Percentiles rank a stretch among this genome's conserved stretches.
Conservation (phyloP, 176 grass and related monocot genomes). For the Poa annua region DNA sequence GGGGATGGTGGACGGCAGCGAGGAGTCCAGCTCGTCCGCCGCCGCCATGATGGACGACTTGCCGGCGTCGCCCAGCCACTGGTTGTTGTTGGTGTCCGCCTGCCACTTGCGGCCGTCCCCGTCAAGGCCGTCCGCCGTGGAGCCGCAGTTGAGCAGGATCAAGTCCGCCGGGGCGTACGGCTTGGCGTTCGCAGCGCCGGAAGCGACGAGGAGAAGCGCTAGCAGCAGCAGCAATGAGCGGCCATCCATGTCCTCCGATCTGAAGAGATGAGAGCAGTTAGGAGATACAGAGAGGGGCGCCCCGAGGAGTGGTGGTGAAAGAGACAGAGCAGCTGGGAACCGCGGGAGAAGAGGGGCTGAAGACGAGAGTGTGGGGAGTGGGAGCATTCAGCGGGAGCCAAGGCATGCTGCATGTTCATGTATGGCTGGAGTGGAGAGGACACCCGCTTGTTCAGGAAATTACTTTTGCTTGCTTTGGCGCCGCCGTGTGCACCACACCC, state of each 20-base stretch:
- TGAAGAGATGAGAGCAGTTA: neutral
- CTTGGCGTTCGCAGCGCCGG: conserved; percentile 3
- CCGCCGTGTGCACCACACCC: neutral
- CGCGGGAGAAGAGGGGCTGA: conserved; percentile 19
- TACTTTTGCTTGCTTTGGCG: neutral
- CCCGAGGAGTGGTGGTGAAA: neutral
- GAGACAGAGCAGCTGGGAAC: neutral
- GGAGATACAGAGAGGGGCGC: neutral
- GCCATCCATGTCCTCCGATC: neutral
- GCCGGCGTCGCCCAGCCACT: conserved; percentile 56
- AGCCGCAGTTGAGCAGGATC: conserved; percentile 68
- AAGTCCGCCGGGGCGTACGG: conserved; percentile 49
- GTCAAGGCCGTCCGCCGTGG: conserved; percentile 56
- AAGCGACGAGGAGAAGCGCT: conserved; percentile 23
- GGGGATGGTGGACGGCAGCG: conserved; percentile 66
- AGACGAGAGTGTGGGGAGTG: conserved; percentile 33
- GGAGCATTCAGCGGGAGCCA: conserved; percentile 40
- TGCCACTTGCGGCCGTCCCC: conserved; percentile 64
- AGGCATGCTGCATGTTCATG: neutral
- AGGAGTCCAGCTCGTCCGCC: conserved; percentile 60
- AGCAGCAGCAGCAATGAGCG: conserved; percentile 16
- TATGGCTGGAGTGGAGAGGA: neutral
- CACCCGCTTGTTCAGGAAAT: conserved; percentile 28
- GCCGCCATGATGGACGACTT: conserved; percentile 50
- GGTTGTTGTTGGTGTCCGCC: conserved; percentile 52